Evolutionary conservation across 2,329 filamentous ascomycete genomes (phyloP).

Genomic region (Emmonsia crescens): DNA sequence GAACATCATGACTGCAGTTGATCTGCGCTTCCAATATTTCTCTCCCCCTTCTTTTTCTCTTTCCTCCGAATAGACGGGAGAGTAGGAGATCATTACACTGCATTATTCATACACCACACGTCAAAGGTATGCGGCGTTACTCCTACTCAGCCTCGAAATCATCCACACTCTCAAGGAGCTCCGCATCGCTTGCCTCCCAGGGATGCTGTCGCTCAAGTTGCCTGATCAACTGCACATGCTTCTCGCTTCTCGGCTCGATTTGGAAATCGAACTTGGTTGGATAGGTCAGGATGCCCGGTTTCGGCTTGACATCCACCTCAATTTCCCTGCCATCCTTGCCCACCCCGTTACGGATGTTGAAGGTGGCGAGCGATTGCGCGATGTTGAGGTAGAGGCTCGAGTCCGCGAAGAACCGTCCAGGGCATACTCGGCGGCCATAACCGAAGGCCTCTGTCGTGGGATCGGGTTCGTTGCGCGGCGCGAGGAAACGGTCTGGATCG

Average conservation of each 20-base stretch:
- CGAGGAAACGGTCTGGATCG: slow-evolving; percentile 35
- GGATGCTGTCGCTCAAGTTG: slow-evolving; percentile 27
- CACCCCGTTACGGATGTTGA: slow-evolving; percentile 31
- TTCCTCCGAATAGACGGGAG: neutral
- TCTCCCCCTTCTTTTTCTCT: neutral
- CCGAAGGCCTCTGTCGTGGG: slow-evolving; percentile 27
- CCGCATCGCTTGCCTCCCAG: slow-evolving; percentile 31
- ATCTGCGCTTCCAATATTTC: neutral
- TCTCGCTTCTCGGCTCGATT: slow-evolving; percentile 26
- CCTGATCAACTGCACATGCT: slow-evolving; percentile 24
- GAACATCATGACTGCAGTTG: neutral
- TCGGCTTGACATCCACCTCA: slow-evolving; percentile 26
- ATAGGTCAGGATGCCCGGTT: slow-evolving; percentile 26
- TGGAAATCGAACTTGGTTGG: slow-evolving; percentile 26
- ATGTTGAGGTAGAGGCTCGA: slow-evolving; percentile 31
- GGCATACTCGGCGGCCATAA: slow-evolving; percentile 35
- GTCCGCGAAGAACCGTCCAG: slow-evolving; percentile 34
- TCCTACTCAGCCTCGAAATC: slow-evolving; percentile 1
- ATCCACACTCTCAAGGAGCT: slow-evolving; percentile 6
- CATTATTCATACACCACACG: neutral
- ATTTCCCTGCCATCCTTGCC: slow-evolving; percentile 28
- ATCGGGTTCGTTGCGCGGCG: slow-evolving; percentile 25
- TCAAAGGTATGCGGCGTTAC: neutral
- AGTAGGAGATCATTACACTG: neutral
- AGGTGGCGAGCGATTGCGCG: slow-evolving; percentile 38